Base-by-base conservation (phyloP, 371 early-diverging fungal genomes). In the Massospora cicadina region DNA sequence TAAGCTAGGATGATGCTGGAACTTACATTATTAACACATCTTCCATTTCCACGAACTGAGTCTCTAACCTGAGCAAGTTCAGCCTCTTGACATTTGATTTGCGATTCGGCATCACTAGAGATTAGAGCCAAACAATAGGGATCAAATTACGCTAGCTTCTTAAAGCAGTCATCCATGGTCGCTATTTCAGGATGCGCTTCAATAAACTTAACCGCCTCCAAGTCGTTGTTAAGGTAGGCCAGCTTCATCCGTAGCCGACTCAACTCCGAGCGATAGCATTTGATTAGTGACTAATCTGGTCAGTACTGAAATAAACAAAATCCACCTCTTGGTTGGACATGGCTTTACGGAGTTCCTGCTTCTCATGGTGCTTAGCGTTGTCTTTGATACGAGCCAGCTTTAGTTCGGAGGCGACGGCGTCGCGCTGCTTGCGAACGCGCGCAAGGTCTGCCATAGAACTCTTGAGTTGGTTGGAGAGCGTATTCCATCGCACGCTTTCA, bases 131-230 rank as follows among this genome's bases (percentile, higher is more conserved):
- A 43, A 17, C 43, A n/a, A 10, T 43, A 43, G 17, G 32, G 17
- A 60, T 5, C 27, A 26, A 57, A 31, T n/a, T 58, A 65, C 65
- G 23, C 58, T 30, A 65, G 3, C 26, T 21, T 30, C 32, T 27
- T 27, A 23, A 58, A 54, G 2, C 21, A 32, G 32, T 65, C 65
- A 24, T 29, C 58, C 23, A 65, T 27, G 23, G 27, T 55, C 25
- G 57, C 21, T 31, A 77, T 78, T 60, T 82, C 76, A 25, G 76
- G 70, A 61, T 75, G 73, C 61, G 54, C 75, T 0, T 72, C 71
- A 32, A 74, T 69, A 67, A 86, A 89, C 17, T 84, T 79, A 23
- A 88, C 72, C 28, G 87, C 82, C n/a, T 81, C 79, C 54, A 74
- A 75, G 55, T 84, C 82, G 23, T 85, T 86, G 3, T 75, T 77